Base-by-base conservation (phyloP, 345 rosid genomes). In the Rhodamnia rubescens region DNA sequence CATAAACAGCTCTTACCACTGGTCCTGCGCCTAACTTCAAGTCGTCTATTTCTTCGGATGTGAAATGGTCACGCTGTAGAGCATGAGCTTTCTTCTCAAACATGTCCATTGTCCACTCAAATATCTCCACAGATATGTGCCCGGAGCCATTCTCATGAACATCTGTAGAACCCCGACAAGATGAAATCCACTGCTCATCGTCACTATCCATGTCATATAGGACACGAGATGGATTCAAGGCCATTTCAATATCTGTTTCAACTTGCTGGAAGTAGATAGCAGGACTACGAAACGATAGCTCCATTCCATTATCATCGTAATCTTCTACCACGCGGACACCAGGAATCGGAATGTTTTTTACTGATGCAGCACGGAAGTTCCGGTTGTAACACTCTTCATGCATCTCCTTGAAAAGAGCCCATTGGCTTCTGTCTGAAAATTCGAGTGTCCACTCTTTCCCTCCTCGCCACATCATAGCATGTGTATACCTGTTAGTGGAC, bases 391-490 rank as follows among this genome's bases (percentile, higher is more conserved):
- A 96, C 91, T 97, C 99, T 93, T 96, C 98, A 92, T 97, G 95
- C 98, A 97, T 93, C 94, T 95, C 98, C 91, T 95, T 97, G 87
- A 97, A 97, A 85, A 93, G 92, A 83, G 91, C 91, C 98, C 99
- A 97, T 87, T 96, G 99, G 87, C 99, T 93, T 82, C 98, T 90
- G 80, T 96, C 98, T 81, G 95, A 89, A 91, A 97, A 97, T 88
- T 97, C 99, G 86, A 97, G 88, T 42, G 85, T 91, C 99, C 99
- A 97, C 87, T 97, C 98, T 88, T 97, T 97, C 86, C 98, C 99
- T 83, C 96, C 99, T 92, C 95, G 96, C 99, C 99, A 97, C 97
- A 96, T 97, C 99, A 97, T 97, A 64, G 99, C 99, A 95, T 97
- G 99, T 4, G 98, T 96, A 81, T 83, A 94, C 88, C 98, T 91